Conservation (phyloP, 1,284 basidiomycete genomes). For the Cutaneotrichosporon sp. region DNA sequence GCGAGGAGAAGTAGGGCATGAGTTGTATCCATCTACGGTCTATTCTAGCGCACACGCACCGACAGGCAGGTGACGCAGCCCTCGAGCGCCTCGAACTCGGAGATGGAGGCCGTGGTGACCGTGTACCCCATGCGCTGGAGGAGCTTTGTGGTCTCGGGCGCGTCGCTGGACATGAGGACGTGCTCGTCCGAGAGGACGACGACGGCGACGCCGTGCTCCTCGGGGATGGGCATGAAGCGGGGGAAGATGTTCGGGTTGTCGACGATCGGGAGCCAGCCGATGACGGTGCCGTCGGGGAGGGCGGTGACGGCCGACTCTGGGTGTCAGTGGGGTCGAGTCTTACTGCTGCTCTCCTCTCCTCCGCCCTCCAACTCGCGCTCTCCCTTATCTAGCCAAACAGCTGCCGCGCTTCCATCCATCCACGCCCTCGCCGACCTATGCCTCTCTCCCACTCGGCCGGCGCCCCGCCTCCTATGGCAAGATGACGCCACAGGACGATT, state of each 20-base stretch:
- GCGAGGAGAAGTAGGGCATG: too few relatives aligned
- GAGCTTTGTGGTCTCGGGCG: constrained; percentile 12
- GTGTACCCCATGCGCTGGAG: constrained; percentile 9
- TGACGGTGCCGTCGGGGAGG: constrained; percentile 19
- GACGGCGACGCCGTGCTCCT: constrained; percentile 11
- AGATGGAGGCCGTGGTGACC: constrained; percentile 14
- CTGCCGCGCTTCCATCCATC: too few relatives aligned
- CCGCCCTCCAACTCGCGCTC: too few relatives aligned
- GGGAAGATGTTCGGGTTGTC: constrained; percentile 15
- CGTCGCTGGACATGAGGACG: constrained; percentile 8
- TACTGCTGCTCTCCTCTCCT: too few relatives aligned
- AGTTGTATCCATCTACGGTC: too few relatives aligned
- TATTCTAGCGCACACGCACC: constrained; percentile 12
- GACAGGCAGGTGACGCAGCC: constrained; percentile 17
- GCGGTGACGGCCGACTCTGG: constrained; percentile 14
- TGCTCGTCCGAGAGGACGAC: constrained; percentile 11
- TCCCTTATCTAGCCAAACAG: too few relatives aligned
- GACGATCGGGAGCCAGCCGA: constrained; percentile 15
- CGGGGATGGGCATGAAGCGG: constrained; percentile 12
- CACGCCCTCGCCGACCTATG: too few relatives aligned
- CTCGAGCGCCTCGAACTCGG: constrained; percentile 18
- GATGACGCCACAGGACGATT: too few relatives aligned
- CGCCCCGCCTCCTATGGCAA: too few relatives aligned
- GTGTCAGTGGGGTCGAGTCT: too few relatives aligned
- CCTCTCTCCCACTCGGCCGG: too few relatives aligned